Percentiles rank a stretch among this genome's conserved stretches.
These are phyloP conservation scores for Oryza longistaminata DNA, from an alignment of 176 grass and related monocot genomes.

Conservation along the genomic window DNA sequence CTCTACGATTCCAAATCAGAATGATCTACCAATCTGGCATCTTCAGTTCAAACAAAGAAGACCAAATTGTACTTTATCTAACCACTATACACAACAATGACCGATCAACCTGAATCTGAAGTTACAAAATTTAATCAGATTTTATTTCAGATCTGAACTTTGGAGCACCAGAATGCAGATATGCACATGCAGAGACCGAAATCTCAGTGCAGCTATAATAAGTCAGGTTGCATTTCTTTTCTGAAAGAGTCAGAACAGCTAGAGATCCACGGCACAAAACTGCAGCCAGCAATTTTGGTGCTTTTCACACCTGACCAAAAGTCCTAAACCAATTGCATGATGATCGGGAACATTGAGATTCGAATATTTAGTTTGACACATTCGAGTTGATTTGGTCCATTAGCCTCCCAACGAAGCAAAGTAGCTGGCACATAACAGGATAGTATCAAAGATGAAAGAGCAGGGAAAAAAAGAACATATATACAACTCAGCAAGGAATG, in stretches of 20 bases:
- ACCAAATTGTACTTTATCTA: background rate
- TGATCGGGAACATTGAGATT: conserved; percentile 10
- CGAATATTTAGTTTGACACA: background rate
- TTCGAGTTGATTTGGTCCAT: conserved; percentile 32
- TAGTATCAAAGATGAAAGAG: background rate
- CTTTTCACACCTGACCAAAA: background rate
- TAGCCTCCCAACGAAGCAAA: background rate
- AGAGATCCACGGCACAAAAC: background rate
- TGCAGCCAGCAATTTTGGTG: background rate
- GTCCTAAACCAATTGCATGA: background rate
- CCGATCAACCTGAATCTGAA: background rate
- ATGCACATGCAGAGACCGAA: background rate
- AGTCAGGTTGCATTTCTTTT: conserved; percentile 10
- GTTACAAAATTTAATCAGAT: background rate
- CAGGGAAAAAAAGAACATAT: background rate
- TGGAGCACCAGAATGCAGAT: background rate
- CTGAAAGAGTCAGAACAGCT: background rate
- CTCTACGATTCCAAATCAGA: background rate
- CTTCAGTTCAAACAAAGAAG: background rate
- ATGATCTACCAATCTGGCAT: background rate
- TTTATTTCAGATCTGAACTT: background rate
- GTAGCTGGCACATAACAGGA: conserved; percentile 29
- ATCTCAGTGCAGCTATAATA: conserved; percentile 1
- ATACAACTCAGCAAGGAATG: background rate
- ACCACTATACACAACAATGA: background rate